Base-by-base conservation (phyloP, 495 filamentous ascomycete species). In the Podospora conica region DNA sequence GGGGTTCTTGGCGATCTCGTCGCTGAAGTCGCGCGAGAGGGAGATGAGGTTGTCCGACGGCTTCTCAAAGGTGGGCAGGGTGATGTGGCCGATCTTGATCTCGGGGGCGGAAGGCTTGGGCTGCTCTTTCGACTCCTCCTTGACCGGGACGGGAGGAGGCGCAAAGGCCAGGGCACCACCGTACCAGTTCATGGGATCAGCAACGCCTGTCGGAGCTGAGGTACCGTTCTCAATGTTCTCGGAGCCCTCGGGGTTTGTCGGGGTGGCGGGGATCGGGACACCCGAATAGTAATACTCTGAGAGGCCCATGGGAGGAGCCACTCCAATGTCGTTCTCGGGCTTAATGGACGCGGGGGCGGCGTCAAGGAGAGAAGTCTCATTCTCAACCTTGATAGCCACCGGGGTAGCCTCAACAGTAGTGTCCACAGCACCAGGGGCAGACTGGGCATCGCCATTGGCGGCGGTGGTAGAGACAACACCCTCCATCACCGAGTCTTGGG, bases 21-120 rank as follows among this genome's bases (percentile, higher is more conserved):
- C 61, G 28, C 65, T 64, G 48, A 58, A 31, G 8, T 65, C 53
- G 56, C 27, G 40, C 40, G 40, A 60, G 12, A 61, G 20, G 3
- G 55, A 29, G 8, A 76, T 33, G 12, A 73, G 74, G 33, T 76
- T 75, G n/a, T 70, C 67, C 1, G 68, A 72, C 3, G 70, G 68
- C n/a, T 63, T 63, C 62, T 40, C 62, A 61, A 71, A 71, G 23
- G 55, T 53, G 22, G 70, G 72, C 23, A 70, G 22, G 3, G 27
- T 8, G 33, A 76, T 60, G 58, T 55, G 55, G 60, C 56, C 29
- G 21, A 66, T 58, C 25, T 60, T 65, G 59, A 27, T 60, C 20
- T 28, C 55, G 25, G 11, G 24, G 20, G 29, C 18, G 15, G 22
- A 10, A 15, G 40, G 18, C 9, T 59, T n/a, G 58, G 58, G 27